Evolutionary conservation across 495 filamentous ascomycete genomes (phyloP), one percentile per base, ranked within the genome.

Genomic region (Umbilicaria muhlenbergii): DNA sequence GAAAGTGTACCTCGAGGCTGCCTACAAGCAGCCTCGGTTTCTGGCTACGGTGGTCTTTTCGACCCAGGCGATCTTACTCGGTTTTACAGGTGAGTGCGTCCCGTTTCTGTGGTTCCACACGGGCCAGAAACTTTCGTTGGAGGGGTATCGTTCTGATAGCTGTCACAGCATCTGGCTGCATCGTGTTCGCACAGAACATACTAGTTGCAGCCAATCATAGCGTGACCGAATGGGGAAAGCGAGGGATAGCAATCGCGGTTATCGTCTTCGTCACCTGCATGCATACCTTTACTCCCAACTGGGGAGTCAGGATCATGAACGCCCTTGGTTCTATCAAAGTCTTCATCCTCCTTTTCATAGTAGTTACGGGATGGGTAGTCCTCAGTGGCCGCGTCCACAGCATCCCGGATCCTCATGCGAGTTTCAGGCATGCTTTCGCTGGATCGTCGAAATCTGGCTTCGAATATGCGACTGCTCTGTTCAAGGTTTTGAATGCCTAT

Each of bases 1-100:
- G 35, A 86, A 85, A 58, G 77, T 86, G 21, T 88, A 88, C 49
- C 71, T 86, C 40, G 82, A 88, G 51, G 81, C 78, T 58, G 76
- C 77, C 0, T 88, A 85, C 59, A 74, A 70, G 0, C 64, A 63
- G 18, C 82, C 83, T 2, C 69, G 69, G 12, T 85, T 81, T 49
- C 67, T 88, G 15, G 78, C 79, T 0, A 80, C 80, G 3, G 78
- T 73, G 0, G 55, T 86, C 37, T 61, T 86, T 34, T 77, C 78
- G 1, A 69, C 78, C 5, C 75, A 85, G 39, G 72, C 77, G 3
- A 71, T 86, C 12, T 55, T 86, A 0, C 59, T 86, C 2, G 81
- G 81, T 0, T 85, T 86, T 47, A 81, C 78, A 10, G 24, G 24
- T 28, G 24, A 28, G 24, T 8, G 6, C 24, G 24, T 8, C 6